Conservation (phyloP, 73 alveolate genomes). For the Blepharisma stoltei region DNA sequence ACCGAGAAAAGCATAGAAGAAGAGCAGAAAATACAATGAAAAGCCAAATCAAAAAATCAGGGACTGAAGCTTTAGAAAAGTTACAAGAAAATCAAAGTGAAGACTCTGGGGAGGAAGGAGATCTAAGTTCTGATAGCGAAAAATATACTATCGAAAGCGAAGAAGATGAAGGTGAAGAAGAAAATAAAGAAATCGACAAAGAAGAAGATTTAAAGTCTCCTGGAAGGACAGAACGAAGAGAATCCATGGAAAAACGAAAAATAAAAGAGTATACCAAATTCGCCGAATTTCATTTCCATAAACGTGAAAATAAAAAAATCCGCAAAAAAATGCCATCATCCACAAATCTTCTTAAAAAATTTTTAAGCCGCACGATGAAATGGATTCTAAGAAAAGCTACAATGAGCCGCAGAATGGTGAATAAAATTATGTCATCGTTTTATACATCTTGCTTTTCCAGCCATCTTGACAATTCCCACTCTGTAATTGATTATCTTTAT, state of each 20-base stretch:
- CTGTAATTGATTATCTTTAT: slow-evolving; percentile 8
- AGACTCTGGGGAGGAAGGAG: too few species aligned
- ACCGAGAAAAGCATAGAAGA: background rate
- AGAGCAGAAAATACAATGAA: too few species aligned
- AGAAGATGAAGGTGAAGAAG: too few species aligned
- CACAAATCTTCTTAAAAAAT: slow-evolving; percentile 8
- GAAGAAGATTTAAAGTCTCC: too few species aligned
- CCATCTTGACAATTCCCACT: background rate
- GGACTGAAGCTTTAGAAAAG: too few species aligned
- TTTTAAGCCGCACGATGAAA: background rate
- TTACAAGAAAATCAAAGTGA: too few species aligned
- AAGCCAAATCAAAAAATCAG: too few species aligned
- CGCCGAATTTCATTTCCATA: slow-evolving; percentile 16
- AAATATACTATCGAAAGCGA: too few species aligned
- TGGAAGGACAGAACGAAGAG: too few species aligned
- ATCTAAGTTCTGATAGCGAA: too few species aligned
- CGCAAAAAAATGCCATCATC: slow-evolving; percentile 4
- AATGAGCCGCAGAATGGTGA: background rate
- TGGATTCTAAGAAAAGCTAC: background rate
- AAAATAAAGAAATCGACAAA: too few species aligned
- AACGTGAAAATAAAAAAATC: background rate
- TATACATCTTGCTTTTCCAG: background rate
- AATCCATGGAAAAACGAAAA: background rate
- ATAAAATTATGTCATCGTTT: background rate
- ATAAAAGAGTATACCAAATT: background rate